These are phyloP conservation scores for Populus nigra DNA, from an alignment of 345 rosid species.

Conservation along the genomic window DNA sequence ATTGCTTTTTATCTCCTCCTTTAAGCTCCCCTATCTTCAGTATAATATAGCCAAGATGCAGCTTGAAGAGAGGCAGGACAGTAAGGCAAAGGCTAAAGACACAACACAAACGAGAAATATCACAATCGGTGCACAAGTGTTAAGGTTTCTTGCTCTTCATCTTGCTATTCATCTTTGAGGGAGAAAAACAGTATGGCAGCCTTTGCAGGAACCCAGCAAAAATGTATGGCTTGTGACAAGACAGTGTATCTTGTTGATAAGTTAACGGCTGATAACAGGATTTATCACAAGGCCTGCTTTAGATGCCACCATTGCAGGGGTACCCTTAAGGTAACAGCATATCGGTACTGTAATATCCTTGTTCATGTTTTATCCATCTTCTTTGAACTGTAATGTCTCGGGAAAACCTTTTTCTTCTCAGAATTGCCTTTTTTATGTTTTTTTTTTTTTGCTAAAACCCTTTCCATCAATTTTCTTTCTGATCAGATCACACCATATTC, in stretches of 20 bases:
- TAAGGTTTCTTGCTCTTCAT: not conserved
- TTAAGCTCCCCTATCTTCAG: not conserved
- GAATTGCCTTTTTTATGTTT: not conserved
- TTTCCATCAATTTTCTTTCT: not conserved
- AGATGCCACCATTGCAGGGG: slow-evolving; percentile 63
- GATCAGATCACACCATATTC: not conserved
- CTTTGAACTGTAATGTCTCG: not conserved
- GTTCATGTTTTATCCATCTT: not conserved
- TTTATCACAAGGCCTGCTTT: slow-evolving; percentile 60
- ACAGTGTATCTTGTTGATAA: slow-evolving; percentile 65
- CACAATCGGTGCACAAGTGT: not conserved
- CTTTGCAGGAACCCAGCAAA: slow-evolving; percentile 50
- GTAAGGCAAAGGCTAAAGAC: too few relatives aligned
- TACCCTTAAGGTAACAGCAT: slow-evolving; percentile 49
- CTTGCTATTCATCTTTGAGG: not conserved
- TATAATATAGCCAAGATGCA: not conserved
- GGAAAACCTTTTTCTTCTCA: not conserved
- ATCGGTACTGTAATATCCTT: too few relatives aligned
- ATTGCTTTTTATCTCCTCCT: not conserved
- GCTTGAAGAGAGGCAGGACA: too few relatives aligned
- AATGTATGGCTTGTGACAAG: slow-evolving; percentile 57
- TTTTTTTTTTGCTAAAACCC: not conserved
- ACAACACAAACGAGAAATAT: not conserved
- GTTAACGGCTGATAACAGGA: slow-evolving; percentile 47
- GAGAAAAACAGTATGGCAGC: slow-evolving; percentile 25